Base-by-base conservation (phyloP, 148 eudicot genomes). In the Talinum fruticosum region DNA sequence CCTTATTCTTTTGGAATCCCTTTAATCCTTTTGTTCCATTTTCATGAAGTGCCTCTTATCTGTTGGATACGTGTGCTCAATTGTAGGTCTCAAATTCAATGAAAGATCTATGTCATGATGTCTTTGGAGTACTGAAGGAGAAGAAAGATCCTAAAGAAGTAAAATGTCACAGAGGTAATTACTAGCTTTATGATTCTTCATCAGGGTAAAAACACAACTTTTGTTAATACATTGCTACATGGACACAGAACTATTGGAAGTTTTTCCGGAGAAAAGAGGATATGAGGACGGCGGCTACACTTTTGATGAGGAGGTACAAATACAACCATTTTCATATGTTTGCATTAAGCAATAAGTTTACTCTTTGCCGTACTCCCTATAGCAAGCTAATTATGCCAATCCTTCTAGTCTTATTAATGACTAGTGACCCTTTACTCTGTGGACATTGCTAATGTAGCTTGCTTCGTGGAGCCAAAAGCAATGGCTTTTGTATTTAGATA, bases 21-120 rank as follows among this genome's bases (percentile, higher is more conserved):
- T 44, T 19, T 5, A 21, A 30, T 73, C 34, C 23, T 47, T 51
- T 32, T 10, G 36, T 47, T 73, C 54, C 45, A 66, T 24, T 2
- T 26, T 68, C 8, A 74, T 19, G 8, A 66, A 37, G 3, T 47
- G 15, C 53, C 51, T 59, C 72, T 14, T 79, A 14, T 32, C n/a
- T 61, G 34, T 37, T 29, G 36, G 59, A 16, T 0, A 34, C 26
- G 23, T 69, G 41, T 77, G 10, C 61, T 75, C 64, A 71, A 68
- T 18, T 82, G 76, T 73, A 95, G 98, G 97, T 95, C 61, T 87
- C 97, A 69, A 89, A 86, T 67, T 93, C 99, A 10, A 96, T 96
- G 97, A 86, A 85, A 78, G 99, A 96, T 82, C 84, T 93, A 35
- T 93, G 99, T 72, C 84, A 83, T 85, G 99, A 93, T 81, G 89